These are phyloP conservation scores for Russula vinacea DNA, from an alignment of 768 basidiomycete genomes.

Conservation along the genomic window DNA sequence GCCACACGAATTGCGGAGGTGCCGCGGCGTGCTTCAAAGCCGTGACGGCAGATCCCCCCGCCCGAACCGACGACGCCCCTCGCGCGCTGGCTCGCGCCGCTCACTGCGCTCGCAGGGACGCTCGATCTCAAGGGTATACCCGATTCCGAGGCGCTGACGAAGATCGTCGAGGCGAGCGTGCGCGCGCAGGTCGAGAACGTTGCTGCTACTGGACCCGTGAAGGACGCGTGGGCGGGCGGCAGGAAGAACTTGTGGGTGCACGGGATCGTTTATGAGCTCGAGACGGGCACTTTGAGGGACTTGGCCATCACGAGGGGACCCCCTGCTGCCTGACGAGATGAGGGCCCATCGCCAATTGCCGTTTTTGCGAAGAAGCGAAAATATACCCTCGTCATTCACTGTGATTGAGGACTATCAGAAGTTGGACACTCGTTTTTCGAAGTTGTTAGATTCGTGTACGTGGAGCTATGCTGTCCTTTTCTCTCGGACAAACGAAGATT, in stretches of 20 bases:
- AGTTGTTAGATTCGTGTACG: background rate
- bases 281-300: constrained; percentile 35
- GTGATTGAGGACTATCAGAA: too few relatives aligned
- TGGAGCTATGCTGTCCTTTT: background rate
- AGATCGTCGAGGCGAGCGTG: constrained; percentile 29
- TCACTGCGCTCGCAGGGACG: constrained; percentile 51
- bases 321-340: background rate
- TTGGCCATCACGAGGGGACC: constrained; percentile 27
- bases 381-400: background rate
- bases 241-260: constrained; percentile 54
- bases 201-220: constrained; percentile 30
- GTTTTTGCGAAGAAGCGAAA: background rate
- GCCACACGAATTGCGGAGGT: constrained; percentile 83
- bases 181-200: constrained; percentile 35
- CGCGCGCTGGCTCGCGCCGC: constrained; percentile 68
- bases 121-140: constrained; percentile 44
- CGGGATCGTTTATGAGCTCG: constrained; percentile 44
- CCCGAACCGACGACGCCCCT: constrained; percentile 44
- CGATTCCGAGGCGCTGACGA: constrained; percentile 37
- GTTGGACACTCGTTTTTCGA: background rate
- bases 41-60: constrained; percentile 37
- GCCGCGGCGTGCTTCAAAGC: constrained; percentile 54
- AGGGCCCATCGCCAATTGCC: background rate
- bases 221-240: constrained; percentile 34
- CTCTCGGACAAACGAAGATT: background rate